Conservation (phyloP, 2,329 filamentous ascomycete genomes). For the Venturia asperata region DNA sequence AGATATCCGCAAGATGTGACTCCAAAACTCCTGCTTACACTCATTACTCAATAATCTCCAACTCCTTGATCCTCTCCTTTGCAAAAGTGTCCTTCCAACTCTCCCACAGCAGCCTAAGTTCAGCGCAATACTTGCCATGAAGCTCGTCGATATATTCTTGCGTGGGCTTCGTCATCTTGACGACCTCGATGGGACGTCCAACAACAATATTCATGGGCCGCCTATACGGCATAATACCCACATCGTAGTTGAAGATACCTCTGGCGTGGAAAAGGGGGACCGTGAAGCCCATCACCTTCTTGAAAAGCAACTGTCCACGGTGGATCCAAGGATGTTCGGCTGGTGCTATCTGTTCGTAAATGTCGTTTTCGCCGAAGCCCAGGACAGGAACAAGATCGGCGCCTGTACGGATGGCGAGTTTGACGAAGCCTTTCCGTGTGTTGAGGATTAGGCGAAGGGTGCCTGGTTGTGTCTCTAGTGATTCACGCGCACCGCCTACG, state of each 20-base stretch:
- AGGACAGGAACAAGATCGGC: slow-evolving; percentile 90
- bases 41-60: slow-evolving; percentile 56
- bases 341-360: slow-evolving; percentile 84
- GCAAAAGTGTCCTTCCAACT: slow-evolving; percentile 72
- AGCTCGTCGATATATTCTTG: slow-evolving; percentile 72
- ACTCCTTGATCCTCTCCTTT: slow-evolving; percentile 53
- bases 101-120: slow-evolving; percentile 67
- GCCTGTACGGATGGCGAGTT: slow-evolving; percentile 84
- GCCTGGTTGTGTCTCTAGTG: slow-evolving; percentile 77
- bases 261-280: slow-evolving; percentile 83
- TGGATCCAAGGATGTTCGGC: slow-evolving; percentile 72
- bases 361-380: slow-evolving; percentile 89
- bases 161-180: slow-evolving; percentile 56
- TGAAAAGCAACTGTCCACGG: slow-evolving; percentile 72
- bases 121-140: slow-evolving; percentile 70
- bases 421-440: slow-evolving; percentile 85
- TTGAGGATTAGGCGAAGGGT: slow-evolving; percentile 70
- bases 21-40: neutral
- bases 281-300: slow-evolving; percentile 85
- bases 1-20: neutral
- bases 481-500: slow-evolving; percentile 85
- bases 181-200: slow-evolving; percentile 69
- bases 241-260: slow-evolving; percentile 95
- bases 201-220: slow-evolving; percentile 83
- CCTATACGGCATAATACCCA: slow-evolving; percentile 91